Evolutionary conservation across 768 basidiomycete species (phyloP), one percentile per base, ranked within the genome.

Genomic region (Boletus eberwhitei): DNA sequence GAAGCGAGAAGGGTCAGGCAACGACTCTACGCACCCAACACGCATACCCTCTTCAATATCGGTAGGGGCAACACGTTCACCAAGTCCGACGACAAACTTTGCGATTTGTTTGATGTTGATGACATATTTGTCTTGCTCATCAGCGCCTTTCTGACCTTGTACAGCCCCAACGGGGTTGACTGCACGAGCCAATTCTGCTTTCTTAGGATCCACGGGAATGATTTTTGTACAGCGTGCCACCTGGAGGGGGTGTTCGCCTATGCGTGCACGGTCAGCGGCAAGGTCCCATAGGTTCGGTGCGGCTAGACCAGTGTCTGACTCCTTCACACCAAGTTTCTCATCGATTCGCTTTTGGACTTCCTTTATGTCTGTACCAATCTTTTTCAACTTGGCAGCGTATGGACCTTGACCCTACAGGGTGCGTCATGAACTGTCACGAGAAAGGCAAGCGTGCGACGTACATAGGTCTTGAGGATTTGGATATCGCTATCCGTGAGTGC

Each of bases 1-100:
- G 36, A 61, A 52, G 48, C 7, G 41, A 40, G 47, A 32, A 49
- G 31, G 6, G 29, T 32, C 17, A 17, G 2, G 12, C 11, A 42
- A 17, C 5, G n/a, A 46, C 14, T 17, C 17, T 26, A 60, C 91
- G 67, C 67, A 98, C 96, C 96, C 97, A 38, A 99, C 97, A 50
- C 97, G 88, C 97, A 99, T 99, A n/a, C 97, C 97, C 77, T 99
- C 97, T 71, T 99, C 97, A 50, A 99, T 94, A 75, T 99, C 97
- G 3, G 96, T 97, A 12, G 94, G 91, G 22, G 97, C 92, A 2
- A 99, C 94, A 39, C 93, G 87, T 62, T 99, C 97, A 19, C 94
- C 95, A 5, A 99, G 76, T 19, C 94, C 97, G 40, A 99, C 97
- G 11, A 99, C 97, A 68, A 98, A 98, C 74, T 99, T 99, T 9